These are phyloP conservation scores for Pythium myriotylum DNA, from an alignment of 352 stramenopile species.

Conservation along the genomic window DNA sequence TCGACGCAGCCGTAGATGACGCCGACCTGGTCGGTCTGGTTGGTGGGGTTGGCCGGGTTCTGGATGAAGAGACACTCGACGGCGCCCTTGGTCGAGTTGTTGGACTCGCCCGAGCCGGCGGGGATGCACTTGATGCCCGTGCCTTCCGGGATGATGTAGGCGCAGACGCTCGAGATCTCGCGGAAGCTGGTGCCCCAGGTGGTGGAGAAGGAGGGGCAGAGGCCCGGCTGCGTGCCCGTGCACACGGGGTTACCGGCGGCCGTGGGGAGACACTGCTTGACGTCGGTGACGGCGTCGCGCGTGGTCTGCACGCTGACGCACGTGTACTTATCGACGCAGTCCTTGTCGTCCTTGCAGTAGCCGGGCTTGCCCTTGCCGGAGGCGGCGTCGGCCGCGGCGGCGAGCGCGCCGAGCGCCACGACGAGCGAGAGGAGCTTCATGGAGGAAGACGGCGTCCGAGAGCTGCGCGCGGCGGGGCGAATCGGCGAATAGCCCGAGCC, in stretches of 20 bases:
- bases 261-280: constrained; percentile 81
- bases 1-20: constrained; percentile 85
- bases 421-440: constrained; percentile 17
- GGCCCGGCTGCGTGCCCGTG: constrained; percentile 51
- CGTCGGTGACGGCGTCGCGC: constrained; percentile 55
- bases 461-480: constrained; percentile 1
- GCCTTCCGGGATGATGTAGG: constrained; percentile 53
- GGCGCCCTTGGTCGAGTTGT: constrained; percentile 35
- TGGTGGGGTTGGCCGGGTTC: constrained; percentile 21
- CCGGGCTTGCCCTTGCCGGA: constrained; percentile 50
- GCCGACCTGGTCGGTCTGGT: constrained; percentile 31
- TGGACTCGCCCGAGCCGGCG: constrained; percentile 22
- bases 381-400: constrained; percentile 36
- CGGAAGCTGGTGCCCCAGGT: constrained; percentile 66
- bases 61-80: constrained; percentile 36
- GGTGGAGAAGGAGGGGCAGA: constrained; percentile 74
- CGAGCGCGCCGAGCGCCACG: constrained; percentile 27
- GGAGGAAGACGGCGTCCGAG: background rate
- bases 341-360: constrained; percentile 60
- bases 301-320: constrained; percentile 84
- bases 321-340: constrained; percentile 55
- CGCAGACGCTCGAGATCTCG: constrained; percentile 71
- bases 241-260: constrained; percentile 51
- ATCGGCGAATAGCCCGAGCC: constrained; percentile 1
- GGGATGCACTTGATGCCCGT: constrained; percentile 47